Base-by-base conservation (phyloP, 305 asterid genomes). In the Euphrasia arctica region DNA sequence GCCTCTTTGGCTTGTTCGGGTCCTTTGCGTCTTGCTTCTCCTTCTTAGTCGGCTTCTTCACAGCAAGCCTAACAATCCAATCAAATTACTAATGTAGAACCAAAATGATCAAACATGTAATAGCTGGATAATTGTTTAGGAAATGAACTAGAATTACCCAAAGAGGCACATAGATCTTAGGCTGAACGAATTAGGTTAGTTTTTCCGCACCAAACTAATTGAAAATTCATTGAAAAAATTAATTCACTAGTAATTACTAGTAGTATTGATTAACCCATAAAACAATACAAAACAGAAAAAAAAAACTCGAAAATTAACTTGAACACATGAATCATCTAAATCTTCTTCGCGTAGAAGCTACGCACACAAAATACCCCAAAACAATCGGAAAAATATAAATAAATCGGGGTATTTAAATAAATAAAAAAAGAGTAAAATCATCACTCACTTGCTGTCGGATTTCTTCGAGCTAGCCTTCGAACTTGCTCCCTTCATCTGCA, bases 1-100 rank as follows among this genome's bases (percentile, higher is more conserved):
- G 79, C 60, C 84, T 73, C 75, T 76, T 76, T 1, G 84, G 84
- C 67, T 76, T 76, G 73, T 34, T 36, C 15, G 63, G 63, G 13
- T 58, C 63, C 63, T 58, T 36, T 34, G 63, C 49, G 3, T 49
- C 74, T 76, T 9, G 50, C 75, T 79, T 76, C 58, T 74, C 77
- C 65, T 73, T 59, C 59, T 64, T 57, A 50, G 59, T 65, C 11
- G 63, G 60, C 65, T 65, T 64, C 63, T 65, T 61, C 13, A 58
- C 63, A 58, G 49, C 63, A 34, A 58, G 31, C 63, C 63, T 58
- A 14, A 34, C 14, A 58, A 13, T 29, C 10, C 4, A 9, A 29
- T 28, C 58, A 54, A 25, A 25, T 25, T 25, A 25, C 27, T 25
- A 12, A 18, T 9, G 25, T 22, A 1, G 2, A 25, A 54, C 11